phyloP scores from a whole-genome alignment of 495 filamentous ascomycete genomes.

The Aspergillus homomorphus region DNA sequence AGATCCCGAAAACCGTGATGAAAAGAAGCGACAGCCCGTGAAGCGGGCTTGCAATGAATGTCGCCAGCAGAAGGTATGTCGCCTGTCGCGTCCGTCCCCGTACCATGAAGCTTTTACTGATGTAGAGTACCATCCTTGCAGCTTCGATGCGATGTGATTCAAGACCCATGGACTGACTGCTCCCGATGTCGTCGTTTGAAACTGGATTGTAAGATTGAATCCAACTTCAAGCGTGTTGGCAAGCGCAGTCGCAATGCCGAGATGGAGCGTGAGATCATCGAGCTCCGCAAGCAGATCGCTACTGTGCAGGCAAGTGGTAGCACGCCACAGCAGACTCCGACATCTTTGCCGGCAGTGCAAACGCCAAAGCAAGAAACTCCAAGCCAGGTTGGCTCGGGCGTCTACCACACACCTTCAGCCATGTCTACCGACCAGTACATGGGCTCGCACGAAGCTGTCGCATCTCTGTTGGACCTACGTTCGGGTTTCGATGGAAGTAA shows the following conservation, averaged over 20 bases:
- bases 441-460: constrained; percentile 82
- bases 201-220: constrained; percentile 88
- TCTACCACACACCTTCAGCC: constrained; percentile 44
- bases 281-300: constrained; percentile 68
- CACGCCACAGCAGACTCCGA: constrained; percentile 41
- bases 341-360: constrained; percentile 49
- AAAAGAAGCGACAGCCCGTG: constrained; percentile 67
- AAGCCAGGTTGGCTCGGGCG: constrained; percentile 45
- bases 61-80: constrained; percentile 82
- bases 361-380: constrained; percentile 50
- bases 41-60: constrained; percentile 95
- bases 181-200: constrained; percentile 80
- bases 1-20: constrained; percentile 53
- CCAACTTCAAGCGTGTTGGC: constrained; percentile 88
- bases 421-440: constrained; percentile 59
- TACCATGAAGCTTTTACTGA: background rate
- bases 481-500: constrained; percentile 51
- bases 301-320: constrained; percentile 36
- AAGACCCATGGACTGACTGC: constrained; percentile 79
- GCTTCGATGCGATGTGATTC: constrained; percentile 87
- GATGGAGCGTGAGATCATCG: constrained; percentile 71
- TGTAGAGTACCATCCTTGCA: constrained; percentile 25
- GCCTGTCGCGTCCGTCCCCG: background rate
- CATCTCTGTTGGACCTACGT: constrained; percentile 71
- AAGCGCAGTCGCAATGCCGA: constrained; percentile 89